Conservation (phyloP, 768 basidiomycete species). For the Leccinellum albellum region DNA sequence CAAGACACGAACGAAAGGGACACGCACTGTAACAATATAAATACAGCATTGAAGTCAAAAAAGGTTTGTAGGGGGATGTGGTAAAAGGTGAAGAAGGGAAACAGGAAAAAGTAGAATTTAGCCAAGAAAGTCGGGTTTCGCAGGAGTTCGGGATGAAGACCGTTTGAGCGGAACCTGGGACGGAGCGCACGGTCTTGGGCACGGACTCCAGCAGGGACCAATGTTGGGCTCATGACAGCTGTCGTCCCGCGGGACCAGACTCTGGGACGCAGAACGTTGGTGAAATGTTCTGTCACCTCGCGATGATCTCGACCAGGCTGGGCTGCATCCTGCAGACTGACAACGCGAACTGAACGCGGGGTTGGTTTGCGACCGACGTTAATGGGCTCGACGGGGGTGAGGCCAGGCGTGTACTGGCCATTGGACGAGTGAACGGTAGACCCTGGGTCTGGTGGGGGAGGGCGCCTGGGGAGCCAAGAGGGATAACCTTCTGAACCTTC, state of each 20-base stretch:
- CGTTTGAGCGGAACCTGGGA: constrained; percentile 65
- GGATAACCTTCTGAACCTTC: constrained; percentile 70
- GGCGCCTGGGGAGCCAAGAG: constrained; percentile 78
- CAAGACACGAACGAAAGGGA: not conserved
- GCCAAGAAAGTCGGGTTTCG: constrained; percentile 54
- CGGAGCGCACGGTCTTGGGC: constrained; percentile 38
- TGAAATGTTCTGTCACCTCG: constrained; percentile 50
- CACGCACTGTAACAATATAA: constrained; percentile 78
- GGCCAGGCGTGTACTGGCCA: constrained; percentile 33
- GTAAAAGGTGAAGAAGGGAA: constrained; percentile 67
- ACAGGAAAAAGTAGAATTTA: constrained; percentile 62
- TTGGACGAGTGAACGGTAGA: constrained; percentile 64
- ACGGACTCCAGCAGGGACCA: constrained; percentile 37
- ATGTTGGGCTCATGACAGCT: constrained; percentile 40
- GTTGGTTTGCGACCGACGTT: constrained; percentile 70
- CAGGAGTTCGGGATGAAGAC: constrained; percentile 65
- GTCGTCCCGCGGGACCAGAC: constrained; percentile 60
- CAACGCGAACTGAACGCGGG: constrained; percentile 78
- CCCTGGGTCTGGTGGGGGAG: constrained; percentile 70
- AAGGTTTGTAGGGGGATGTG: constrained; percentile 77
- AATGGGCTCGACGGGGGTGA: constrained; percentile 29
- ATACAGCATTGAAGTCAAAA: constrained; percentile 87
- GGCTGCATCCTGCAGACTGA: constrained; percentile 57
- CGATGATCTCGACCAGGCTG: constrained; percentile 40
- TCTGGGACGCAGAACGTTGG: constrained; percentile 39